Conservation (phyloP, 2,329 filamentous ascomycete genomes). For the Botrytis fragariae region DNA sequence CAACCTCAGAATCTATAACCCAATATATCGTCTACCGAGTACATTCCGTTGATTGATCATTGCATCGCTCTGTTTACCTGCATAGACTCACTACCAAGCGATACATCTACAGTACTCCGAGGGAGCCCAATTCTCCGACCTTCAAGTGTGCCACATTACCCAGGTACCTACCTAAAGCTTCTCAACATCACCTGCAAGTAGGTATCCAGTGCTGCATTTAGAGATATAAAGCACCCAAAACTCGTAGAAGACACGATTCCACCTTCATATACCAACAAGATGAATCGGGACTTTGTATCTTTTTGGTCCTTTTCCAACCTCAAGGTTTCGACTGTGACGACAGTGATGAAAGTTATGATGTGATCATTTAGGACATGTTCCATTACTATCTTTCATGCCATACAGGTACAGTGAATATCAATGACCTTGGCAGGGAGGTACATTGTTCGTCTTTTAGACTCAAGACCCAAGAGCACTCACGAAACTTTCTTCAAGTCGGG, state of each 20-base stretch:
- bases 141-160: not conserved
- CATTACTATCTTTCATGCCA: not conserved
- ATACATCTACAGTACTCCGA: not conserved
- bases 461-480: not conserved
- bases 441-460: not conserved
- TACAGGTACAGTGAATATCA: not conserved
- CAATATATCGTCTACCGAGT: not conserved
- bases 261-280: not conserved
- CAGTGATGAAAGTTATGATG: not conserved
- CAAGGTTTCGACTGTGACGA: not conserved
- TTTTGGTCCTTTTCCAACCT: not conserved
- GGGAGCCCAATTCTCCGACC: not conserved
- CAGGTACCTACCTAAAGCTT: not conserved
- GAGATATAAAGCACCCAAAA: not conserved
- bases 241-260: no score
- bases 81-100: not conserved
- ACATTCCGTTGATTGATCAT: not conserved
- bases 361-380: not conserved
- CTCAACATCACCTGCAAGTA: not conserved
- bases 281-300: not conserved
- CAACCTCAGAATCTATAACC: not conserved
- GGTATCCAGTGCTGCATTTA: not conserved
- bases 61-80: not conserved
- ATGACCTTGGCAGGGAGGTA: not conserved
- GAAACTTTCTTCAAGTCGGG: slow-evolving; percentile 1